A percentile compares a stretch with the other conserved stretches of the same genome.
Conservation (phyloP, 1,284 basidiomycete genomes). For the Ceratobasidium sp. region DNA sequence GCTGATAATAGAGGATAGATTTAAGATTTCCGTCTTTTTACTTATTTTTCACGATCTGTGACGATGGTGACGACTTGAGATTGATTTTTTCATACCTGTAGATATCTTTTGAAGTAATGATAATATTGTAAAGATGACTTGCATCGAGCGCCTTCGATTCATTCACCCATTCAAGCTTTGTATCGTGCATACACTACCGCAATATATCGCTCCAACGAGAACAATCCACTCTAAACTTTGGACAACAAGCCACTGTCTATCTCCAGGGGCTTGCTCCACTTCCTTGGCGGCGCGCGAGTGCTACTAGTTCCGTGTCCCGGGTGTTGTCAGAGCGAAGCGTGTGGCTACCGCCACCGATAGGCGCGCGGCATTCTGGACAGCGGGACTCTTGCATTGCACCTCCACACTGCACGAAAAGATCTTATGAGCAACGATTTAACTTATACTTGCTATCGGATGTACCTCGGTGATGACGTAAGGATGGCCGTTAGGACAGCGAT, state of each 20-base stretch:
- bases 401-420: slow-evolving; percentile 55
- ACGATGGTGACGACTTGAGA: neutral
- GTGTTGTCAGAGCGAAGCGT: slow-evolving; percentile 54
- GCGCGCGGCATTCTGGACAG: slow-evolving; percentile 61
- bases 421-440: slow-evolving; percentile 40
- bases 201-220: no score
- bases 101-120: slow-evolving; percentile 1
- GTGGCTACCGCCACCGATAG: slow-evolving; percentile 59
- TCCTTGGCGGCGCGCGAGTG: neutral
- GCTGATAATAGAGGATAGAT: neutral
- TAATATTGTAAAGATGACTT: neutral
- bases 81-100: neutral
- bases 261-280: neutral
- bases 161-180: no score
- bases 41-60: slow-evolving; percentile 3
- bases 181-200: no score
- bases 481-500: slow-evolving; percentile 60
- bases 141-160: no score
- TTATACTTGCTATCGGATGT: slow-evolving; percentile 41
- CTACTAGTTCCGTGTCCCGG: slow-evolving; percentile 55
- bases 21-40: neutral
- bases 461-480: slow-evolving; percentile 58
- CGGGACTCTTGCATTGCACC: slow-evolving; percentile 56
- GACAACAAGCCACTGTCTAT: no score
- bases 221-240: no score